Percentiles rank a stretch among this genome's conserved stretches.
Conservation (phyloP, 2,329 filamentous ascomycete genomes). For the Cordyceps javanica region DNA sequence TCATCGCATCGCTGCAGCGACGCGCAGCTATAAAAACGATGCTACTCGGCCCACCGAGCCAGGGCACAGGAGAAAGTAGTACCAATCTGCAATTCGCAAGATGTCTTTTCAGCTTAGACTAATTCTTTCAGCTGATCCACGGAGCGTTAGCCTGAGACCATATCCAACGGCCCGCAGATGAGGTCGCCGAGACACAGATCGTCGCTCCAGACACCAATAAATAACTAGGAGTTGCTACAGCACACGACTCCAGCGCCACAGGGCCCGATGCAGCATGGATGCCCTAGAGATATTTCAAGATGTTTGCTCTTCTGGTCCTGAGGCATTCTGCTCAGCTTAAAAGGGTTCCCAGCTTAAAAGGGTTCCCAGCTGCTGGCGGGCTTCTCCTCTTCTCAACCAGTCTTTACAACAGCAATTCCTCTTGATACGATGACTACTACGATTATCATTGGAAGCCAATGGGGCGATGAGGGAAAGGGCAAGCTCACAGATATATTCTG, state of each 20-base stretch:
- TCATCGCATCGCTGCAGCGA: too few relatives aligned
- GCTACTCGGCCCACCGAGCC: too few relatives aligned
- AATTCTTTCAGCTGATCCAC: neutral
- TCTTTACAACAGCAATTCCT: neutral
- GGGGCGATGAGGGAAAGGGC: slow-evolving; percentile 5
- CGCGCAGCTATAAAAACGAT: neutral
- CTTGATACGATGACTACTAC: neutral
- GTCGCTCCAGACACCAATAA: neutral
- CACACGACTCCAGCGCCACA: too few relatives aligned
- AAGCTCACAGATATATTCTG: slow-evolving; percentile 3
- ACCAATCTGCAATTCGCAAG: neutral
- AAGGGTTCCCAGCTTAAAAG: too few relatives aligned
- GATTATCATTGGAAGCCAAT: slow-evolving; percentile 3
- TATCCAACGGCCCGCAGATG: neutral
- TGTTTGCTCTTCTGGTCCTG: too few relatives aligned
- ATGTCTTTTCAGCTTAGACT: neutral
- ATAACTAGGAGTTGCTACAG: too few relatives aligned
- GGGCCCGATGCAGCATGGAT: too few relatives aligned
- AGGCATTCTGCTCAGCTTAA: too few relatives aligned
- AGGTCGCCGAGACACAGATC: neutral
- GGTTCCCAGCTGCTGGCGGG: too few relatives aligned
- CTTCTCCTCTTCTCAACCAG: neutral
- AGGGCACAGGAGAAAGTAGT: too few relatives aligned
- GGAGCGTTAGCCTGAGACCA: neutral
- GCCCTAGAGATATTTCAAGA: too few relatives aligned